Conservation (phyloP, 2,329 filamentous ascomycete species). For the Clarireedia paspali region DNA sequence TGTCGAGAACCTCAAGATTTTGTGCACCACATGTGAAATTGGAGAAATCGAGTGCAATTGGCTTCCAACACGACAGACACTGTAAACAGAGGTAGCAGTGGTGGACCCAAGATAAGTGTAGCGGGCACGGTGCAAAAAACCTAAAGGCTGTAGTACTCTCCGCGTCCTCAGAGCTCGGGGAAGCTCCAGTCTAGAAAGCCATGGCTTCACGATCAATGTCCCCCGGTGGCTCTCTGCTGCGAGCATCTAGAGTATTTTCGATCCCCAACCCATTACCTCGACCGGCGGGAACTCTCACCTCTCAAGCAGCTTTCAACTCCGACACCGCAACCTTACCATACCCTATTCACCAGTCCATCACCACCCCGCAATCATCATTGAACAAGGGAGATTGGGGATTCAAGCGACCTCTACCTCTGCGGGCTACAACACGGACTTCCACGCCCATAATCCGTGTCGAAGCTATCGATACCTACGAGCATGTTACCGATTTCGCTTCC, state of each 20-base stretch:
- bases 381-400: constrained; percentile 84
- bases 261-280: constrained; percentile 68
- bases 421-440: constrained; percentile 62
- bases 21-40: constrained; percentile 1
- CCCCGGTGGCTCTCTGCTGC: constrained; percentile 63
- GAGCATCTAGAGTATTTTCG: constrained; percentile 84
- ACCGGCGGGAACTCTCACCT: constrained; percentile 44
- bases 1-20: constrained; percentile 7
- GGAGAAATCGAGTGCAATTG: constrained; percentile 1
- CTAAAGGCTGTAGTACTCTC: neutral
- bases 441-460: constrained; percentile 71
- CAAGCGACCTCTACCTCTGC: constrained; percentile 74
- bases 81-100: neutral
- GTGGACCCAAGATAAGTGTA: neutral
- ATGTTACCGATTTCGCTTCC: constrained; percentile 81
- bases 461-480: constrained; percentile 75
- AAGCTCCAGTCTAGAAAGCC: constrained; percentile 3
- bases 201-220: constrained; percentile 38
- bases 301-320: constrained; percentile 44
- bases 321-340: constrained; percentile 66
- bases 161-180: neutral
- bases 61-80: neutral
- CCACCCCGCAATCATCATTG: constrained; percentile 65
- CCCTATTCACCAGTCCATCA: constrained; percentile 78
- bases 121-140: neutral